phyloP scores from a whole-genome alignment of 768 basidiomycete genomes.

The Russula emetica region DNA sequence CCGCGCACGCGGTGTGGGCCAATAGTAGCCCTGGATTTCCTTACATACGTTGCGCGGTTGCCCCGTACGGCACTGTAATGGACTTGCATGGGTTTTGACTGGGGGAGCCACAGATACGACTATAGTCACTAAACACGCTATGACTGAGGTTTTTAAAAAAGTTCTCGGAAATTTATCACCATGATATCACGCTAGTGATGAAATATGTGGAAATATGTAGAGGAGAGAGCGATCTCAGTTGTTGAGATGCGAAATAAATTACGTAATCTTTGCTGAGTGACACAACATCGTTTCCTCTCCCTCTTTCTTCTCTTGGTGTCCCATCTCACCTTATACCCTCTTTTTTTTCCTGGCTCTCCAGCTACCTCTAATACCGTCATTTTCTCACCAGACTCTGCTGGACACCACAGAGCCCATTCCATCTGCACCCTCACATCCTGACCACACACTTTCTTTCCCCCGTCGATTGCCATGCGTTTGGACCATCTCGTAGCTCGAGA shows the following conservation, averaged over 20 bases:
- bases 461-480: conserved; percentile 26
- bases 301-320: background rate
- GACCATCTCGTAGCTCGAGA: conserved; percentile 27
- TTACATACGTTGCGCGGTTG: too few relatives aligned
- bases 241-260: background rate
- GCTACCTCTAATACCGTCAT: background rate
- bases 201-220: too few relatives aligned
- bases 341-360: background rate
- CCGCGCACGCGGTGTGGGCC: too few relatives aligned
- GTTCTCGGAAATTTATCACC: too few relatives aligned
- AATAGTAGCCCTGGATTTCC: too few relatives aligned
- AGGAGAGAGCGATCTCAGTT: background rate
- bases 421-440: conserved; percentile 3
- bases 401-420: background rate
- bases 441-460: conserved; percentile 23
- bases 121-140: conserved; percentile 13
- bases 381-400: conserved; percentile 1
- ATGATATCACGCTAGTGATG: too few relatives aligned
- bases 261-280: background rate
- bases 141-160: background rate
- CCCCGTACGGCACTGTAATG: too few relatives aligned
- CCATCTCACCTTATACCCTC: background rate
- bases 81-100: background rate
- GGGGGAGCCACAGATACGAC: conserved; percentile 13
- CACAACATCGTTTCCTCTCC: background rate